Evolutionary conservation across 345 rosid species (phyloP).

Genomic region (Mallotus nudiflorus): DNA sequence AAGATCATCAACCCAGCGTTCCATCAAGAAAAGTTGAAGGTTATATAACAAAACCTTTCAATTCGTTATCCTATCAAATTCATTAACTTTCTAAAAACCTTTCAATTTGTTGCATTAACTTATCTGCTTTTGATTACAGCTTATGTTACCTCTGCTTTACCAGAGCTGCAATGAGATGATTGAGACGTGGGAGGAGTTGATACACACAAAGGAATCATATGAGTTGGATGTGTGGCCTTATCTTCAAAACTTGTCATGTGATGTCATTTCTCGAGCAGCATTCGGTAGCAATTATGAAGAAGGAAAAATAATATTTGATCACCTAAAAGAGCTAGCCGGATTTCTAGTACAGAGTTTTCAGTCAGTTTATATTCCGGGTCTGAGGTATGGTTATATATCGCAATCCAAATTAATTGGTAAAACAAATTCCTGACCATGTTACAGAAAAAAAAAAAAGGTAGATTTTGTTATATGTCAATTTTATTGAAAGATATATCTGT

Average conservation of each 20-base stretch:
- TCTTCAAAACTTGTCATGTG: conserved; percentile 40
- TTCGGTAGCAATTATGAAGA: conserved; percentile 51
- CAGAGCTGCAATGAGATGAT: conserved; percentile 34
- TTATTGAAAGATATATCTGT: conserved; percentile 3
- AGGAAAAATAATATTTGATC: conserved; percentile 44
- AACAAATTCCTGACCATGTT: too few relatives aligned
- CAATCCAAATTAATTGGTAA: too few relatives aligned
- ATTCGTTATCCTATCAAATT: neutral
- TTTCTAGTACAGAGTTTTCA: neutral
- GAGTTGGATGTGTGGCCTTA: conserved; percentile 46
- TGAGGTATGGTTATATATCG: too few relatives aligned
- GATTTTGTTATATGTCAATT: too few relatives aligned
- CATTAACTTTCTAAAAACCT: neutral
- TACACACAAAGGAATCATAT: neutral
- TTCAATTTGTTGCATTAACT: neutral
- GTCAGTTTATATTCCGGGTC: conserved; percentile 37
- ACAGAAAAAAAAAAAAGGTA: too few relatives aligned
- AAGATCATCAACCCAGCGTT: conserved; percentile 56
- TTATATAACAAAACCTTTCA: neutral
- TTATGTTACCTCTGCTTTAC: conserved; percentile 33
- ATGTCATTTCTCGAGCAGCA: conserved; percentile 48
- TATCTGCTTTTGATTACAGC: conserved; percentile 9
- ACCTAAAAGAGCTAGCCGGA: conserved; percentile 25
- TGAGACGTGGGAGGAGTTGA: conserved; percentile 31
- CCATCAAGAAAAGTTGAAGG: conserved; percentile 52